Evolutionary conservation across 768 basidiomycete species (phyloP).

Genomic region (Boletus pseudo-olivaceus): DNA sequence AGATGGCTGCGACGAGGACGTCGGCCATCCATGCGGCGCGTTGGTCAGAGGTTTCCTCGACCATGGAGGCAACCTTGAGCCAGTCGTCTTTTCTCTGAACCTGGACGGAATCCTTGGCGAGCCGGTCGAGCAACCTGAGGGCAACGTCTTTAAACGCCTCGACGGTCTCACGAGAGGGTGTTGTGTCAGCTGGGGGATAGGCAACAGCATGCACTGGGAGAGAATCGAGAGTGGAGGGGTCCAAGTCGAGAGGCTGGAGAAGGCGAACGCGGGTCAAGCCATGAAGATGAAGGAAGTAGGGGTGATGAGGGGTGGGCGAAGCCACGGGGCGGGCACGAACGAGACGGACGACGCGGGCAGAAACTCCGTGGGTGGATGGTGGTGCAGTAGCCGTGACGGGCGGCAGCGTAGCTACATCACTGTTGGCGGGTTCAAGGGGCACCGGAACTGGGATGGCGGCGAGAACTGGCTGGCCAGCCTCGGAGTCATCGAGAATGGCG

Average conservation of each 20-base stretch:
- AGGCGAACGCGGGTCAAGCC: conserved; percentile 68
- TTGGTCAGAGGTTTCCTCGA: conserved; percentile 66
- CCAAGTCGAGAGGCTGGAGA: conserved; percentile 34
- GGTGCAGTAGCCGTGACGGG: conserved; percentile 8
- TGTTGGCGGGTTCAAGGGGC: conserved; percentile 14
- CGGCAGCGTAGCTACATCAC: conserved; percentile 3
- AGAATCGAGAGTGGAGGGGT: conserved; percentile 27
- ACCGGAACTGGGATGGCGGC: conserved; percentile 58
- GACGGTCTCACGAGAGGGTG: conserved; percentile 52
- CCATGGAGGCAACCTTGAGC: conserved; percentile 63
- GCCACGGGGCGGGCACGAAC: conserved; percentile 52
- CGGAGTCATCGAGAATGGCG: conserved; percentile 64
- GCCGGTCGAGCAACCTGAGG: conserved; percentile 60
- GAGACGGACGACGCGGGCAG: conserved; percentile 68
- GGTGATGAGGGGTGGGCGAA: conserved; percentile 40
- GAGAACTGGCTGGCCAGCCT: conserved; percentile 58
- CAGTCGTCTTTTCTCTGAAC: conserved; percentile 62
- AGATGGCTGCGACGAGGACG: conserved; percentile 55
- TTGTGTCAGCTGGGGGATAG: conserved; percentile 39
- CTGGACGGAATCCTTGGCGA: conserved; percentile 41
- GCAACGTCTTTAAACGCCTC: conserved; percentile 71
- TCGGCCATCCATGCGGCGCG: conserved; percentile 75
- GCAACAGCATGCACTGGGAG: conserved; percentile 44
- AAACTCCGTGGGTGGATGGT: conserved; percentile 59
- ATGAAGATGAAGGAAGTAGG: conserved; percentile 68